Base-by-base conservation (phyloP, 768 basidiomycete species). In the Strobilomyces dryophilus region DNA sequence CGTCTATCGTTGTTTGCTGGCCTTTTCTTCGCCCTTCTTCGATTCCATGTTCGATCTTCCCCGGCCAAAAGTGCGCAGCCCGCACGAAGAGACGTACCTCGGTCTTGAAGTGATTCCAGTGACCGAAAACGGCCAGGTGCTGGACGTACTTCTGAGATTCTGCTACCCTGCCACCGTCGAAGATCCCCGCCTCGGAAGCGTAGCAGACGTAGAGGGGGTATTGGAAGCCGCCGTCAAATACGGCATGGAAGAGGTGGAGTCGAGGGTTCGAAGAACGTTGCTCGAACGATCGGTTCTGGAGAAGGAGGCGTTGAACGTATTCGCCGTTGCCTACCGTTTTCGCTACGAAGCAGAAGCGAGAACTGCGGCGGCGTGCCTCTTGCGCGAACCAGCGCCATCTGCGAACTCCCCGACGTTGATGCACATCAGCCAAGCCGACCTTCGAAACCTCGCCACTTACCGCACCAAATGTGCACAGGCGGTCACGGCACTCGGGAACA, bases 271-370 rank as follows among this genome's bases (percentile, higher is more conserved):
- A 40, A 54, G 52, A 48, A 45, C 29, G 20, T 54, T 74, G 35
- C 51, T 67, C n/a, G 66, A 64, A 5, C 54, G 63, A 1, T 41
- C 52, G 8, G 62, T 71, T 49, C 36, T 76, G 20, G 52, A 61
- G 34, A 55, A 57, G 7, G 60, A 64, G 14, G 62, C 75, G 4
- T 41, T 68, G 11, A 60, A 58, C n/a, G 53, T 72, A 9, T 71
- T 71, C 49, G 66, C 68, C 10, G 62, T 75, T 47, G 75, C 74
- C 14, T 65, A 63, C 49, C 61, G 60, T n/a, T 69, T 64, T 45
- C 56, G 59, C 11, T 55, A 69, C 39, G 61, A 63, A 47, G 39
- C 47, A 1, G 74, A 76, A 58, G 66, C 67, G 3, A 64, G 52
- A 45, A 41, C 59, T 3, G 71, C 74, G 11, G 64, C 73, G 3